Conservation (phyloP, 208 protist species). For the Trypanosoma theileri region DNA sequence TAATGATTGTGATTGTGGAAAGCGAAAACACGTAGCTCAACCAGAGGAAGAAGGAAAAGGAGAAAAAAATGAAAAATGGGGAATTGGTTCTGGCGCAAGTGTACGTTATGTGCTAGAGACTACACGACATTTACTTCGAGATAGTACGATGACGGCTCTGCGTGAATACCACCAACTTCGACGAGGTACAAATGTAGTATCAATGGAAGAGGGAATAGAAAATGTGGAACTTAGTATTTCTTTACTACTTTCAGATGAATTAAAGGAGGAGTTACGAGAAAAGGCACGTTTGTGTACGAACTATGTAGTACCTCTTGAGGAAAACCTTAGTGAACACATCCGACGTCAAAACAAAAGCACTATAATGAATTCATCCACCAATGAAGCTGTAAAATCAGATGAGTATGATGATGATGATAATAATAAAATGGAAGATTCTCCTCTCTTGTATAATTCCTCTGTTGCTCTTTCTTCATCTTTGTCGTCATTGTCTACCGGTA, state of each 20-base stretch:
- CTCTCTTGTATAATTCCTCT: too few species aligned
- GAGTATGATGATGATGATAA: background rate
- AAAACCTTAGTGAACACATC: slow-evolving; percentile 40
- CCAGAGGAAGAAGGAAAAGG: background rate
- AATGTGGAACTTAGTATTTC: slow-evolving; percentile 43
- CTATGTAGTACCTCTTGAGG: slow-evolving; percentile 65
- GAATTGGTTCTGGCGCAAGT: background rate
- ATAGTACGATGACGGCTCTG: slow-evolving; percentile 41
- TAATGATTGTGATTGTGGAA: background rate
- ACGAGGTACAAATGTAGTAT: background rate
- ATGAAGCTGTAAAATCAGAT: background rate
- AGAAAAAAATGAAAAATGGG: background rate
- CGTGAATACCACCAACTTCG: slow-evolving; percentile 29
- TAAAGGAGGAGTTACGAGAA: slow-evolving; percentile 53
- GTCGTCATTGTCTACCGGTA: slow-evolving; percentile 1
- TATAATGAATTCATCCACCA: too few species aligned
- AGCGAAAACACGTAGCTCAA: background rate
- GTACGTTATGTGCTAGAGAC: slow-evolving; percentile 71
- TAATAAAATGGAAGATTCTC: background rate
- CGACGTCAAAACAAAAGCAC: slow-evolving; percentile 29
- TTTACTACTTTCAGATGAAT: slow-evolving; percentile 46
- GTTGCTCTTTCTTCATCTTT: background rate
- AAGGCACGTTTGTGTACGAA: slow-evolving; percentile 73
- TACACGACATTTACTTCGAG: slow-evolving; percentile 45
- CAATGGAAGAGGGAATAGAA: background rate